phyloP scores from a whole-genome alignment of 2,329 filamentous ascomycete species.

The Aspergillaceae sp. region DNA sequence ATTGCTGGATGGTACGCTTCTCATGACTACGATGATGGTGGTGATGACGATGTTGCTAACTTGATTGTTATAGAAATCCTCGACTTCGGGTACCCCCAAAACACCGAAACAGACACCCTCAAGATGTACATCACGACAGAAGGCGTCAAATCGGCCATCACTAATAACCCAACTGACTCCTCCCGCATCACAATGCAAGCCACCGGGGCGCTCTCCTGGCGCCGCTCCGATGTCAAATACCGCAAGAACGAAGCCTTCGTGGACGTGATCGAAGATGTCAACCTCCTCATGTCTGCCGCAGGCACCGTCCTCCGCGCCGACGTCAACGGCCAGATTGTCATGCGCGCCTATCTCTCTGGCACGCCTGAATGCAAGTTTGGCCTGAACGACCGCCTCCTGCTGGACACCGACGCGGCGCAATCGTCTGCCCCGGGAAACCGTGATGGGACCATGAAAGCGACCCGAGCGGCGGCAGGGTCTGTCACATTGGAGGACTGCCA shows the following conservation, averaged over 20 bases:
- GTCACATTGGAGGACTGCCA: constrained; percentile 97
- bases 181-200: constrained; percentile 99
- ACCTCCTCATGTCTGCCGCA: constrained; percentile 96
- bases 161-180: constrained; percentile 70
- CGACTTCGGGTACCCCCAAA: constrained; percentile 97
- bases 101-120: constrained; percentile 95
- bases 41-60: not conserved
- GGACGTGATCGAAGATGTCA: constrained; percentile 98
- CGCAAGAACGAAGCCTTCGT: constrained; percentile 99
- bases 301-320: constrained; percentile 91
- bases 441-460: constrained; percentile 66
- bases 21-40: not conserved
- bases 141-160: constrained; percentile 75
- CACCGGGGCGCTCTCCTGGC: constrained; percentile 92
- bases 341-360: constrained; percentile 93
- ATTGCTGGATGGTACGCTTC: constrained; percentile 68
- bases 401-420: constrained; percentile 61
- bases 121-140: constrained; percentile 99
- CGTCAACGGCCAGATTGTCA: constrained; percentile 94
- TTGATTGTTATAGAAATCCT: constrained; percentile 63
- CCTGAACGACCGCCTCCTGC: constrained; percentile 83
- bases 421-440: constrained; percentile 46
- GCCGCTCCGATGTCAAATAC: constrained; percentile 95
- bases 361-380: constrained; percentile 99
- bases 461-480: constrained; percentile 87